Base-by-base conservation (phyloP, 495 filamentous ascomycete species). In the Lasiosphaeriaceae sp. region DNA sequence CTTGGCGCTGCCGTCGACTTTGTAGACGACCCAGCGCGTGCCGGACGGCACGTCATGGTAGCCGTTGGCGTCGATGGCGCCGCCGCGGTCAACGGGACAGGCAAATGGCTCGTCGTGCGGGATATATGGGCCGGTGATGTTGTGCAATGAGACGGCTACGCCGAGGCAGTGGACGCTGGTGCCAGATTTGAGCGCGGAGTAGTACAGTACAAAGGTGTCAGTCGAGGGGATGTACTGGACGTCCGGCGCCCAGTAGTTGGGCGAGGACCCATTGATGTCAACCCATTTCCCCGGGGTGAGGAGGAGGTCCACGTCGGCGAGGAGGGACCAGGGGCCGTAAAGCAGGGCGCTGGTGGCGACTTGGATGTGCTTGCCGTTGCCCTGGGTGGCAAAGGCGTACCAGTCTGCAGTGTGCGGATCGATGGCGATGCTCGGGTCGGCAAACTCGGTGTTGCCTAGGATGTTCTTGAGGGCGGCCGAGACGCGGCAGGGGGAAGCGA, bases 1-100 rank as follows among this genome's bases (percentile, higher is more conserved):
- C 41, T 80, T 62, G 56, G 75, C 76, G 57, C 80, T 84, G 17
- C 83, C 83, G 64, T 87, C 80, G 11, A 87, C 71, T 61, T 86
- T 86, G 69, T 81, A 86, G 3, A 81, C 65, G 2, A 86, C 78
- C 54, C 82, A 86, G 8, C 76, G 72, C 5, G 63, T 77, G 41
- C 80, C 77, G 56, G 79, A 77, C 3, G 52, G 54, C 1, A 55
- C 57, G 57, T 86, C 80, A 17, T 58, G 29, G 66, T 81, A 86
- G 2, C 80, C 80, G 2, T 75, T 65, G 3, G 83, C 57, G 43
- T 86, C 83, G 63, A 86, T 86, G 2, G 83, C 74, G 6, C 83
- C 83, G 41, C 83, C 81, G 54, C 73, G 63, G 9, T 72, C 60
- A 1, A 75, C 61, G 9, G 72, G 76, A 54, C 83, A 86, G 20